These are phyloP conservation scores for Cystobasidium ongulense DNA, from an alignment of 768 basidiomycete species.

Conservation along the genomic window DNA sequence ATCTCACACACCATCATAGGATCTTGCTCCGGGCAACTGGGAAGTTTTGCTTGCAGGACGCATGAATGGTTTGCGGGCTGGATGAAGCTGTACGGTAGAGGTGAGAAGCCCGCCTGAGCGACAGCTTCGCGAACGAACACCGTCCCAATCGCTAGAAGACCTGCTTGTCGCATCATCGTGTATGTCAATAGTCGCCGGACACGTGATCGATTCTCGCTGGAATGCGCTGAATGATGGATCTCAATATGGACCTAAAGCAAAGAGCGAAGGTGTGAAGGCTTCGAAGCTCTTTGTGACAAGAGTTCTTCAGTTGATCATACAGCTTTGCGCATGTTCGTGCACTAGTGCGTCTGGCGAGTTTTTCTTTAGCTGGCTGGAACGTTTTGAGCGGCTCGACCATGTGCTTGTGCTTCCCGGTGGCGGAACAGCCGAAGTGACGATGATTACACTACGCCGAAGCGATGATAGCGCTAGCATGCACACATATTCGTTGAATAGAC, in stretches of 20 bases:
- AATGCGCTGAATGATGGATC: too few relatives aligned
- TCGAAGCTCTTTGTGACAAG: too few relatives aligned
- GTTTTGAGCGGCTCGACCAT: not conserved
- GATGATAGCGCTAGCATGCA: not conserved
- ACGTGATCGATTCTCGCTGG: not conserved
- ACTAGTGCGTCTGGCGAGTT: not conserved
- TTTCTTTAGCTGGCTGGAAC: not conserved
- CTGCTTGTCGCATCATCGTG: not conserved
- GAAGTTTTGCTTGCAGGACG: not conserved
- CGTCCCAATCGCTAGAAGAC: not conserved
- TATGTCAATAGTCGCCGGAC: not conserved
- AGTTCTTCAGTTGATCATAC: not conserved
- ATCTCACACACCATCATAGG: not conserved
- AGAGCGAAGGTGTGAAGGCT: too few relatives aligned
- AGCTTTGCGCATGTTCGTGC: not conserved
- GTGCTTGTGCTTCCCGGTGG: not conserved
- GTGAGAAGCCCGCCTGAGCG: conserved; percentile 5
- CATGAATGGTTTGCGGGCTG: conserved; percentile 16
- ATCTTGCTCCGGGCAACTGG: not conserved
- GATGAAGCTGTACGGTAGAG: conserved; percentile 5
- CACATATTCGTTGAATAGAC: not conserved
- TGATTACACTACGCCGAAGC: not conserved
- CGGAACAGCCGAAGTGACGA: not conserved
- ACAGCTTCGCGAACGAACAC: not conserved
- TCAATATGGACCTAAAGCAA: too few relatives aligned